phyloP scores from a whole-genome alignment of 23 red algal species.

The Gracilariopsis chorda region DNA sequence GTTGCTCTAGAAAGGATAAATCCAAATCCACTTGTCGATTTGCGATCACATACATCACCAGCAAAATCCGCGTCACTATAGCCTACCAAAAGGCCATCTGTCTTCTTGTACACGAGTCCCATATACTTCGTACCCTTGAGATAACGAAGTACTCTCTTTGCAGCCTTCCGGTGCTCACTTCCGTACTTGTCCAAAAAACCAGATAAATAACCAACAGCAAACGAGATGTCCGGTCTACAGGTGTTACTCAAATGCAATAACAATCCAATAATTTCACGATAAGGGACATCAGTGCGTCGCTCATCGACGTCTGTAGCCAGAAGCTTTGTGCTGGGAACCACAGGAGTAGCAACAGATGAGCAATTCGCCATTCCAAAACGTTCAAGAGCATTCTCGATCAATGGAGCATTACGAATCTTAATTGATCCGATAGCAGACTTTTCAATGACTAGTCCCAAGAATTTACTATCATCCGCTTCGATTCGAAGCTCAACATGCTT shows the following conservation, averaged over 20 bases:
- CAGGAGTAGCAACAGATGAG: not conserved
- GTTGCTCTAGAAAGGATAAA: not conserved
- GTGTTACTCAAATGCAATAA: not conserved
- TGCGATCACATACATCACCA: not conserved
- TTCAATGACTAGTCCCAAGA: not conserved
- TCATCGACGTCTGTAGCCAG: not conserved
- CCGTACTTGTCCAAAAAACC: not conserved
- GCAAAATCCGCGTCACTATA: constrained; percentile 5
- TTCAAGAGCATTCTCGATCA: not conserved
- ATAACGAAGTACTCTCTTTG: not conserved
- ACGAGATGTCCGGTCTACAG: not conserved
- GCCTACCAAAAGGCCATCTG: not conserved
- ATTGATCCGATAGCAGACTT: not conserved
- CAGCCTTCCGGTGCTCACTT: not conserved
- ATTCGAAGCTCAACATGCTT: not conserved
- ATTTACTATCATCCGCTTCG: not conserved
- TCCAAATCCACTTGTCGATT: not conserved
- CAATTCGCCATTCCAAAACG: not conserved
- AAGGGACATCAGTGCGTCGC: not conserved
- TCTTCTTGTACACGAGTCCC: not conserved
- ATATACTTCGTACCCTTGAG: not conserved
- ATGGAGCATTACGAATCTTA: not conserved
- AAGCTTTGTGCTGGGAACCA: not conserved
- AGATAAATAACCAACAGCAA: not conserved
- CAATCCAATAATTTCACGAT: not conserved